Base-by-base conservation (phyloP, 305 asterid species). In the Fraxinus nigra region DNA sequence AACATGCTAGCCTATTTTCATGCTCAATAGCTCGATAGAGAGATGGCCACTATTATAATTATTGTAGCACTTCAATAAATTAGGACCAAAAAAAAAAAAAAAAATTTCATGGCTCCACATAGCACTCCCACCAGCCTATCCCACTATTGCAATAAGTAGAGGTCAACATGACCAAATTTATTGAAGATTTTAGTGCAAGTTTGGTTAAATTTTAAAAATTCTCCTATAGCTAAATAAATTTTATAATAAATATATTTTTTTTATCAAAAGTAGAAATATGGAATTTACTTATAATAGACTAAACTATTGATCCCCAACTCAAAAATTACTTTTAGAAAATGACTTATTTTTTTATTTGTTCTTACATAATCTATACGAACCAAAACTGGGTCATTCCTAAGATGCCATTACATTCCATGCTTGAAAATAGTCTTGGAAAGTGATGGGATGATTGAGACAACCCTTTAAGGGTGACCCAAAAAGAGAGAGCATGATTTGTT, bases 41-140 rank as follows among this genome's bases (percentile, higher is more conserved):
- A 40, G 51, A 43, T 10, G 7, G 56, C 1, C 61, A 48, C 61
- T 51, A 5, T 16, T 51, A 1, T 51, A 20, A 65, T 65, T 65
- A 34, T 63, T 78, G 75, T 37, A 59, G 32, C 65, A n/a, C 38
- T 54, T 4, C 51, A 7, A 34, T 10, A 10, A 78, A 59, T 80
- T 72, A 32, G 63, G 84, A 77, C 87, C 77, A 63, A 73, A 32
- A n/a, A n/a, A n/a, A n/a, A n/a, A n/a, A n/a, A n/a, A n/a, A n/a
- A n/a, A 76, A 82, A 75, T 48, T 80, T 59, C 43, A 13, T 79
- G 79, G 82, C 76, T 78, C 87, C 84, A 82, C 78, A 33, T 56
- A 74, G 82, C 63, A 33, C 22, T 26, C 24, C 73, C 83, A 81
- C 82, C 76, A 79, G 65, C 6, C 33, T 8, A 63, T 6, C 16